Percentiles rank a stretch among this genome's conserved stretches.
Evolutionary conservation across 345 rosid species (phyloP).

Genomic region (Murraya koenigii): DNA sequence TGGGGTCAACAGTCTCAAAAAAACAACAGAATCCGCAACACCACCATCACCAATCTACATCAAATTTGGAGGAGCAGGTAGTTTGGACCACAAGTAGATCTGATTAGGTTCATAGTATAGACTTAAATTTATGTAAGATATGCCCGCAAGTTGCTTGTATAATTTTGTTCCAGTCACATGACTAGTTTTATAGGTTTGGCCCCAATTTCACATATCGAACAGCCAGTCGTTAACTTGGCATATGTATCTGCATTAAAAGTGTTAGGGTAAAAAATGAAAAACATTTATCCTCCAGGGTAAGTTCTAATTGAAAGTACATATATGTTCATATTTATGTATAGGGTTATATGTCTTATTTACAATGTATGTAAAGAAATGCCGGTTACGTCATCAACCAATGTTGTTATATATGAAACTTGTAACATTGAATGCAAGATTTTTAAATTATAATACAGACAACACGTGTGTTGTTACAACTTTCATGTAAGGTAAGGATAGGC

Average conservation of each 20-base stretch:
- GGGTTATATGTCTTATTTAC: no score
- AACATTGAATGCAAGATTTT: no score
- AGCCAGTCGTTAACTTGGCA: background rate
- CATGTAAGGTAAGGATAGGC: no score
- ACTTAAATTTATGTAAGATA: background rate
- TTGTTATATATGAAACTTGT: no score
- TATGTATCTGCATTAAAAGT: background rate
- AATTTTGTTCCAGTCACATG: background rate
- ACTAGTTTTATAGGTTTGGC: background rate
- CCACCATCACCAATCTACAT: constrained; percentile 6
- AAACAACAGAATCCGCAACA: constrained; percentile 13
- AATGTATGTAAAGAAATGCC: no score
- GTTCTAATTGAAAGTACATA: no score
- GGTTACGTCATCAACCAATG: no score
- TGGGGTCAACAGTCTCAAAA: constrained; percentile 19
- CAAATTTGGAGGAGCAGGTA: constrained; percentile 38
- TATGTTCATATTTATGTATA: no score
- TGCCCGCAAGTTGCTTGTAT: background rate
- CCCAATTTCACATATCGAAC: background rate
- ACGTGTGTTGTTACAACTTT: no score
- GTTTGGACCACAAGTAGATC: constrained; percentile 5
- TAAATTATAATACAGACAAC: no score
- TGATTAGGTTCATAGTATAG: background rate
- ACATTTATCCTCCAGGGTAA: no score
- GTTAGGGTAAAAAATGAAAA: background rate